Conservation (phyloP, 805 yeast species). For the Kluyveromyces aestuarii region DNA sequence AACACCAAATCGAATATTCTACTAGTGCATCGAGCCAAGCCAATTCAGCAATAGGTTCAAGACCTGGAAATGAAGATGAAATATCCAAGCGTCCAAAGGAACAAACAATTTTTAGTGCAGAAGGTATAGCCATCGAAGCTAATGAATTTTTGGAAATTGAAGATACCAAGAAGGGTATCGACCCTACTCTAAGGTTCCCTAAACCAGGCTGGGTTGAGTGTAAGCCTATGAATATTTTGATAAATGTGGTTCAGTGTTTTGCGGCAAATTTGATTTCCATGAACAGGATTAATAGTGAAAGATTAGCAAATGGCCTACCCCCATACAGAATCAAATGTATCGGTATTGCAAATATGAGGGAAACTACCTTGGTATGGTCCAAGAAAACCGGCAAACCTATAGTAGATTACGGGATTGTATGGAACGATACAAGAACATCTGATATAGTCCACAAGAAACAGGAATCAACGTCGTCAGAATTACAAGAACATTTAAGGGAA, state of each 20-base stretch:
- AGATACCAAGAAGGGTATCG: slow-evolving; percentile 39
- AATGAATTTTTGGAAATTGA: slow-evolving; percentile 55
- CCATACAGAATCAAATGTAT: slow-evolving; percentile 60
- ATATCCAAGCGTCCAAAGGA: slow-evolving; percentile 6
- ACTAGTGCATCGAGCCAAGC: slow-evolving; percentile 55
- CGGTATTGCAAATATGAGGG: slow-evolving; percentile 95
- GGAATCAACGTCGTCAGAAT: slow-evolving; percentile 42
- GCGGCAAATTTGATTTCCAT: slow-evolving; percentile 52
- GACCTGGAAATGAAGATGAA: slow-evolving; percentile 30
- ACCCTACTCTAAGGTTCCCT: slow-evolving; percentile 70
- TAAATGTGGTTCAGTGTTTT: slow-evolving; percentile 69
- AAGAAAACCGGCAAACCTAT: slow-evolving; percentile 73
- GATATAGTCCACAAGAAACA: slow-evolving; percentile 57
- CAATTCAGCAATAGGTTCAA: slow-evolving; percentile 36
- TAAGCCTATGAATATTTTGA: slow-evolving; percentile 70
- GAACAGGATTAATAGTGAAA: slow-evolving; percentile 46
- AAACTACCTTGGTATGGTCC: slow-evolving; percentile 86
- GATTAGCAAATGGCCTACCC: slow-evolving; percentile 33
- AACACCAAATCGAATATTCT: slow-evolving; percentile 83
- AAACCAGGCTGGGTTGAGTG: slow-evolving; percentile 93
- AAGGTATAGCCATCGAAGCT: slow-evolving; percentile 62
- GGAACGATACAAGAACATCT: slow-evolving; percentile 91
- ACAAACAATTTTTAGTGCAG: slow-evolving; percentile 57
- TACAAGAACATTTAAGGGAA: slow-evolving; percentile 47
- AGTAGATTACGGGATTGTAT: slow-evolving; percentile 76